Evolutionary conservation across 2,329 filamentous ascomycete genomes (phyloP).

Genomic region (Paraphoma chrysanthemicola): DNA sequence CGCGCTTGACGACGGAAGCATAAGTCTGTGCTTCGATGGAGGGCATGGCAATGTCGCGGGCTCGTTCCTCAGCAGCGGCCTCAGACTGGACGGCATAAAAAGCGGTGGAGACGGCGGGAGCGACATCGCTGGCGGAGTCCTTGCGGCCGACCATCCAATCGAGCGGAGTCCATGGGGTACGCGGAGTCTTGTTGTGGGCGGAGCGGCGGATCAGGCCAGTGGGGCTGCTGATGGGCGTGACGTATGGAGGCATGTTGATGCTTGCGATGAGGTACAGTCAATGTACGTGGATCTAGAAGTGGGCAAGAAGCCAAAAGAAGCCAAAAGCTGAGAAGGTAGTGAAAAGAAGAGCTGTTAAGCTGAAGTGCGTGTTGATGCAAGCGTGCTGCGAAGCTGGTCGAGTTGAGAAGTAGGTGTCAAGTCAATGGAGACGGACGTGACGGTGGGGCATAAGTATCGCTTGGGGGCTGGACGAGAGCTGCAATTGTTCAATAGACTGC

Average conservation of each 20-base stretch:
- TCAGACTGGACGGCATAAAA: neutral
- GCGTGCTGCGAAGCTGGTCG: neutral
- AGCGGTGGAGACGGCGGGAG: neutral
- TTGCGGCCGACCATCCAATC: neutral
- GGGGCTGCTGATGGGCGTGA: neutral
- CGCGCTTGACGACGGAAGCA: too few relatives aligned
- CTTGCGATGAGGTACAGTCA: neutral
- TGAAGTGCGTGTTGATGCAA: neutral
- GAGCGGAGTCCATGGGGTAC: neutral
- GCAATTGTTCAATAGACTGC: neutral
- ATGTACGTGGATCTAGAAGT: neutral
- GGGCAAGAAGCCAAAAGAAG: neutral
- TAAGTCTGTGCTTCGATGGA: neutral
- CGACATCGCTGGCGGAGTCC: neutral
- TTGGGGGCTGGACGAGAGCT: neutral
- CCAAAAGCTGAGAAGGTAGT: neutral
- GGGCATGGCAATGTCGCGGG: neutral
- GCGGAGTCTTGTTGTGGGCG: neutral
- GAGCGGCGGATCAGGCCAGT: neutral
- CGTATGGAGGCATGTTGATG: neutral
- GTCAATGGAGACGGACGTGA: neutral
- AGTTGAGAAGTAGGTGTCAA: neutral
- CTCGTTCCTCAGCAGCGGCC: neutral
- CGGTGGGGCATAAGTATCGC: neutral
- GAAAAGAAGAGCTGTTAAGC: neutral